phyloP scores from a whole-genome alignment of 2,329 filamentous ascomycete species.

The Fusarium chuoi region DNA sequence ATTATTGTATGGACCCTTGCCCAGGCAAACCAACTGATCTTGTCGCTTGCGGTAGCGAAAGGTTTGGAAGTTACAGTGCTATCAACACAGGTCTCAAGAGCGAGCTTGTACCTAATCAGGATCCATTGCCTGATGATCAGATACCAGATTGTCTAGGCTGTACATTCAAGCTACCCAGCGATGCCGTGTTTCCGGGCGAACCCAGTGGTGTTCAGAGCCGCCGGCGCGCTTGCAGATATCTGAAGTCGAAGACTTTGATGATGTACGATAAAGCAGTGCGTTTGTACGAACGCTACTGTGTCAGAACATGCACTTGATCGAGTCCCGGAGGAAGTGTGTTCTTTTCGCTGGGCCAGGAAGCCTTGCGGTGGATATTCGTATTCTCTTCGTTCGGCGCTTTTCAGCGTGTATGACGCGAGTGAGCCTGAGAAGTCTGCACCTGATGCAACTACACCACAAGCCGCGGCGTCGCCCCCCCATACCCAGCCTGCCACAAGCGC shows the following conservation, averaged over 20 bases:
- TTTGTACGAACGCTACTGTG: not conserved
- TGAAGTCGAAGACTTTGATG: not conserved
- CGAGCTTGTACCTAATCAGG: not conserved
- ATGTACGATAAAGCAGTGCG: not conserved
- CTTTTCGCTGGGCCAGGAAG: not conserved
- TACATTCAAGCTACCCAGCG: not conserved
- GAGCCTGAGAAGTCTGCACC: too few species aligned
- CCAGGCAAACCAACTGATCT: not conserved
- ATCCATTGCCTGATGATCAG: not conserved
- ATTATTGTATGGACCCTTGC: not conserved
- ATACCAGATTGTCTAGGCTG: not conserved
- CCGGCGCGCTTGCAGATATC: not conserved
- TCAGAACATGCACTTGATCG: not conserved
- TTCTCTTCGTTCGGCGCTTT: not conserved
- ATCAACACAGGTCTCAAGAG: not conserved
- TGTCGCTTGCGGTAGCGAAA: not conserved
- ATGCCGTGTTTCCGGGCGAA: not conserved
- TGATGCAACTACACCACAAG: accelerated
- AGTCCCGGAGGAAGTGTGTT: not conserved
- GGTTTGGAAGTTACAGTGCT: not conserved
- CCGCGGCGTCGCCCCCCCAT: accelerated
- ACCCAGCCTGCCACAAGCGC: accelerated
- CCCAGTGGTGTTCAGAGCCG: not conserved
- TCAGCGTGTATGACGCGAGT: not conserved
- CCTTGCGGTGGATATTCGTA: not conserved